A percentile compares a stretch with the other conserved stretches of the same genome.
Evolutionary conservation across 805 yeast species (phyloP).

Genomic region (Cyberlindnera meyerae): DNA sequence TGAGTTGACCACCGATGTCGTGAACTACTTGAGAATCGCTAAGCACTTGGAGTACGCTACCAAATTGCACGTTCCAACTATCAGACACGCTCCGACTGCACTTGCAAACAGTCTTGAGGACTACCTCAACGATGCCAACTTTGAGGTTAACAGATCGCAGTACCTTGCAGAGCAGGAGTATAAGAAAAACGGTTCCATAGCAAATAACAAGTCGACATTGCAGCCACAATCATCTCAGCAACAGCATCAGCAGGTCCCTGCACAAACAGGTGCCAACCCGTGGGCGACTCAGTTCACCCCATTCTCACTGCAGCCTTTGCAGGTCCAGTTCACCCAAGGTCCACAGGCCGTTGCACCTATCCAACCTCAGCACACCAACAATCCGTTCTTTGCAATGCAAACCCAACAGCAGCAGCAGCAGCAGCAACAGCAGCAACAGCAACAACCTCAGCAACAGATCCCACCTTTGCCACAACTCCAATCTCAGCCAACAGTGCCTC

Average conservation of each 20-base stretch:
- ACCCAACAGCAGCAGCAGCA: conserved; percentile 1
- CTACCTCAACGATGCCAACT: conserved; percentile 80
- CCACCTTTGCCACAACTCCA: conserved; percentile 6
- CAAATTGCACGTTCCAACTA: conserved; percentile 88
- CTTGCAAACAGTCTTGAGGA: conserved; percentile 82
- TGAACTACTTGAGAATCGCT: conserved; percentile 81
- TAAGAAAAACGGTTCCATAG: conserved; percentile 20
- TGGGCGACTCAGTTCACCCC: conserved; percentile 17
- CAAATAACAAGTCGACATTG: conserved; percentile 18
- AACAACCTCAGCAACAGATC: conserved; percentile 7
- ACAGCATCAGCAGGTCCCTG: conserved; percentile 1
- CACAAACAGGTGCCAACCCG: conserved; percentile 13
- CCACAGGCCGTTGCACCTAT: conserved; percentile 4
- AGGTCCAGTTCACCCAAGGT: conserved; percentile 15
- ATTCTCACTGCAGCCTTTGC: conserved; percentile 13
- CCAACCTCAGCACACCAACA: conserved; percentile 18
- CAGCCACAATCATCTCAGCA: too few relatives aligned
- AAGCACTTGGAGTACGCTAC: conserved; percentile 84
- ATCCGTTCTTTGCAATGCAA: conserved; percentile 19
- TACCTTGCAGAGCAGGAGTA: conserved; percentile 63
- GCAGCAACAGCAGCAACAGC: conserved; percentile 15
- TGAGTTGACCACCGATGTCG: conserved; percentile 80
- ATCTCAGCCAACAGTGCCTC: conserved; percentile 13
- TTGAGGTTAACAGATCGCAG: conserved; percentile 73
- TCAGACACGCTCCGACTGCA: conserved; percentile 95